Conservation (phyloP, 192 early-diverging fungal species). For the Rhizophagus sp. region DNA sequence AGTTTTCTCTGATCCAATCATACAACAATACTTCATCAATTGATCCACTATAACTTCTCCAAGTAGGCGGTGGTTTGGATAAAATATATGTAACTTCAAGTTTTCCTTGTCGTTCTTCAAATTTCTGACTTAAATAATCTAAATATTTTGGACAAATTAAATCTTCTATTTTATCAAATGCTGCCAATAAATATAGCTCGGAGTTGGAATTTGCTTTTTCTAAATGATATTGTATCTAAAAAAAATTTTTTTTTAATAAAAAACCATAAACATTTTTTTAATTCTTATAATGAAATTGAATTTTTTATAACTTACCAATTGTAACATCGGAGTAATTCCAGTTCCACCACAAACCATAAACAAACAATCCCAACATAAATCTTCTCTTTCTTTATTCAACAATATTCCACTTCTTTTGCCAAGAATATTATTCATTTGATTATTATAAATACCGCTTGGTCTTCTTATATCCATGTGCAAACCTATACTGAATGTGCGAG, state of each 20-base stretch:
- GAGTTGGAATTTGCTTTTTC: background rate
- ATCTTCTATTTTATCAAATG: background rate
- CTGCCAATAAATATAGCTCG: background rate
- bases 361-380: constrained; percentile 26
- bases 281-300: background rate
- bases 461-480: background rate
- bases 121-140: background rate
- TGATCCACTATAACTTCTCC: background rate
- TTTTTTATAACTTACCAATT: constrained; percentile 32
- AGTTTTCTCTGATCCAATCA: constrained; percentile 2
- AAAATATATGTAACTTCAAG: background rate
- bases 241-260: too few species aligned
- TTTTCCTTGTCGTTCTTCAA: background rate
- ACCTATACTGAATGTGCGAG: background rate
- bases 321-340: constrained; percentile 93
- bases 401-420: background rate
- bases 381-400: constrained; percentile 8
- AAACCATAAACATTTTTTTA: background rate
- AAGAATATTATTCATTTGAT: background rate
- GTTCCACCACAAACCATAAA: constrained; percentile 91
- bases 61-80: background rate
- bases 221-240: constrained; percentile 5
- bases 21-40: background rate
- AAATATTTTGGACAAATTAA: background rate
- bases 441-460: background rate